These are phyloP conservation scores for Platismatia glauca DNA, from an alignment of 495 filamentous ascomycete genomes.

Conservation along the genomic window DNA sequence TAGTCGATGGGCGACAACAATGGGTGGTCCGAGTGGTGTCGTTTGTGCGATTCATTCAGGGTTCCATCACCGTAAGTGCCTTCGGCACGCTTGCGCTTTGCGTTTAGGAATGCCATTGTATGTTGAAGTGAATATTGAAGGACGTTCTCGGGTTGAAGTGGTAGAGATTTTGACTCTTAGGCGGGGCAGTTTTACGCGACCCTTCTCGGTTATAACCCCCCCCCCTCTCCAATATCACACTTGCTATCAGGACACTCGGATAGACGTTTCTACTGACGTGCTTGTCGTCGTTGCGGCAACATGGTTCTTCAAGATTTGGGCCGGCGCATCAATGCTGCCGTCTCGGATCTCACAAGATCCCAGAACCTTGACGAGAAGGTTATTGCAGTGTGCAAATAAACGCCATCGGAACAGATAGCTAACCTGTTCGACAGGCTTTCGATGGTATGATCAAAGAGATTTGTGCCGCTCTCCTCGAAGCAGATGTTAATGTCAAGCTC, in stretches of 20 bases:
- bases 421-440: conserved; percentile 57
- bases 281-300: conserved; percentile 23
- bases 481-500: conserved; percentile 94
- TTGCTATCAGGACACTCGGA: not conserved
- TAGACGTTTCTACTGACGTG: not conserved
- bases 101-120: conserved; percentile 36
- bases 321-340: conserved; percentile 93
- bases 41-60: conserved; percentile 61
- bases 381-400: conserved; percentile 14
- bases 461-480: conserved; percentile 82
- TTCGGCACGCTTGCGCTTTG: conserved; percentile 48
- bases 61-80: conserved; percentile 12
- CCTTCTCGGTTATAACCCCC: conserved; percentile 16
- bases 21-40: conserved; percentile 69
- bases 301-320: conserved; percentile 99
- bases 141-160: not conserved
- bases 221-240: conserved; percentile 13
- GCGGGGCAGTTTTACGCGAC: conserved; percentile 5
- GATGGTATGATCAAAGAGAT: conserved; percentile 98
- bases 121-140: conserved; percentile 9
- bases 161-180: not conserved
- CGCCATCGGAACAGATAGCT: conserved; percentile 4
- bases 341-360: conserved; percentile 85
- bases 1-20: not conserved
- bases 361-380: conserved; percentile 95